A percentile compares a stretch with the other conserved stretches of the same genome.
phyloP scores from a whole-genome alignment of 805 yeast species.

The Ogataea wickerhamii region DNA sequence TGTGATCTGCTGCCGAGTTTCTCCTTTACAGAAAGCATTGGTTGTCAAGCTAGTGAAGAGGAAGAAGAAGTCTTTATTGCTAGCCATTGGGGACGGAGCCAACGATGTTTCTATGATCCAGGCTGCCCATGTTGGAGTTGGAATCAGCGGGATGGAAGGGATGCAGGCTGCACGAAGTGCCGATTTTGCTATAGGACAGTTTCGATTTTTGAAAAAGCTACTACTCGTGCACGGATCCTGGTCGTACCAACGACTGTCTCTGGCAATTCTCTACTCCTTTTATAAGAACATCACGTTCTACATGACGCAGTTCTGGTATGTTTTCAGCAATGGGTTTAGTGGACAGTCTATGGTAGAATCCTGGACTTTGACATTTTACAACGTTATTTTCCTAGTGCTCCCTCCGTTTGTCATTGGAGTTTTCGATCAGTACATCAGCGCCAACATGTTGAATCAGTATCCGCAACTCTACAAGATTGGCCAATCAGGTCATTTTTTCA shows the following conservation, averaged over 20 bases:
- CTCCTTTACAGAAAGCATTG: constrained; percentile 94
- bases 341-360: constrained; percentile 97
- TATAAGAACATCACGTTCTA: constrained; percentile 94
- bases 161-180: constrained; percentile 99
- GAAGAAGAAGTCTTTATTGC: constrained; percentile 66
- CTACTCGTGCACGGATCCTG: constrained; percentile 94
- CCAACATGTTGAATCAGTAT: constrained; percentile 82
- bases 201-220: constrained; percentile 77
- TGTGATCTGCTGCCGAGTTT: constrained; percentile 96
- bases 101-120: constrained; percentile 99
- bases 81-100: constrained; percentile 99
- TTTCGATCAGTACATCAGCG: constrained; percentile 93
- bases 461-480: constrained; percentile 93
- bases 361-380: constrained; percentile 96
- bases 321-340: constrained; percentile 84
- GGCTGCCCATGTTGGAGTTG: constrained; percentile 99
- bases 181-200: constrained; percentile 95
- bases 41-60: constrained; percentile 93
- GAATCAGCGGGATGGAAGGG: constrained; percentile 99
- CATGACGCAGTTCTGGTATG: constrained; percentile 98
- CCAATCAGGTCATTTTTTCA: constrained; percentile 82
- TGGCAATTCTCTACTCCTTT: constrained; percentile 89
- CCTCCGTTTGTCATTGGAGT: constrained; percentile 97
- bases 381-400: constrained; percentile 87
- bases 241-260: constrained; percentile 93